phyloP scores from a whole-genome alignment of 1,284 basidiomycete species.

The Sanghuangporus weigelae region DNA sequence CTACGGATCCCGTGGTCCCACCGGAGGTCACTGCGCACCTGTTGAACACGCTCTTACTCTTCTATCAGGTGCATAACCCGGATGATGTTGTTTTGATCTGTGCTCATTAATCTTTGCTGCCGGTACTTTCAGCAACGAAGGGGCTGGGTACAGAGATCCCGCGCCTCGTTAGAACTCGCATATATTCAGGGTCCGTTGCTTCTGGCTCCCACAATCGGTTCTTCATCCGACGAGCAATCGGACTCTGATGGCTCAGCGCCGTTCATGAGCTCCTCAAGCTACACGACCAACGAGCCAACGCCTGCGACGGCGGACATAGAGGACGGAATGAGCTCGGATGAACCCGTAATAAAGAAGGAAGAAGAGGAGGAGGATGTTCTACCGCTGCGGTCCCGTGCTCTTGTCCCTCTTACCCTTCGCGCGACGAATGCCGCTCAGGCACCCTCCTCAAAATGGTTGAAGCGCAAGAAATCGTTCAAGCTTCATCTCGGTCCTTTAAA shows the following conservation, averaged over 20 bases:
- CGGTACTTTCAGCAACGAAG: constrained; percentile 36
- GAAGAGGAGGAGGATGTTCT: constrained; percentile 5
- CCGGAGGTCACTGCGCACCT: constrained; percentile 38
- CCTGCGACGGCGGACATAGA: constrained; percentile 7
- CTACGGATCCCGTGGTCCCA: constrained; percentile 27
- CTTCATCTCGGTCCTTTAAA: constrained; percentile 43
- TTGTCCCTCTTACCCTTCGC: constrained; percentile 13
- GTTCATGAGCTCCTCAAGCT: constrained; percentile 22
- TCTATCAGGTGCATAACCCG: constrained; percentile 41
- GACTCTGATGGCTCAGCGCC: constrained; percentile 24
- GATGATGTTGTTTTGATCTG: neutral
- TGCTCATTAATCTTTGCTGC: neutral
- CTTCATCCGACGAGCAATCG: constrained; percentile 25
- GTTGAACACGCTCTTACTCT: constrained; percentile 56
- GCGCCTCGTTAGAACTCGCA: constrained; percentile 39
- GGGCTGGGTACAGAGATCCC: constrained; percentile 58
- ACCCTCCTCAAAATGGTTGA: constrained; percentile 32
- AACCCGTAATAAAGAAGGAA: constrained; percentile 10
- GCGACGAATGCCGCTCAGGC: constrained; percentile 22
- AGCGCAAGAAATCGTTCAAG: constrained; percentile 44
- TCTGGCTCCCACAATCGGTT: constrained; percentile 21
- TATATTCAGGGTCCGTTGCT: constrained; percentile 24
- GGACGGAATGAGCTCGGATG: neutral
- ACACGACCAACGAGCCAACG: constrained; percentile 19
- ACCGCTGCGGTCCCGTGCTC: neutral